phyloP scores from a whole-genome alignment of 768 basidiomycete species.

The Fistulinella prunicolor region DNA sequence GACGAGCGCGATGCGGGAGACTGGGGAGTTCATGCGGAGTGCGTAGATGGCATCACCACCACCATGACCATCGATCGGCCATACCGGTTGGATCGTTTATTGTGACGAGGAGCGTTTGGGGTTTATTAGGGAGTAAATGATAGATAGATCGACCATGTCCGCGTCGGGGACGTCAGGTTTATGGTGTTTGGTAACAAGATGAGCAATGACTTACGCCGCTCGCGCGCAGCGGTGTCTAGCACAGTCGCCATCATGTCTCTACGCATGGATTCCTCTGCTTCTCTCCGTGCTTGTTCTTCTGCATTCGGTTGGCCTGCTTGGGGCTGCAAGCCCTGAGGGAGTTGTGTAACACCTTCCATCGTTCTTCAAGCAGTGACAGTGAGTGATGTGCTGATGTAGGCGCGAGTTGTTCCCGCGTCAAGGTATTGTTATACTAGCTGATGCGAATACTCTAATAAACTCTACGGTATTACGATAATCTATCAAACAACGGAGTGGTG shows the following conservation, averaged over 20 bases:
- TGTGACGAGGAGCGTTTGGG: too few relatives aligned
- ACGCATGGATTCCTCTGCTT: conserved; percentile 72
- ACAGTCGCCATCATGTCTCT: conserved; percentile 76
- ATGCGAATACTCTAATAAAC: not conserved
- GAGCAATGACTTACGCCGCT: conserved; percentile 62
- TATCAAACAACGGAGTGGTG: conserved; percentile 5
- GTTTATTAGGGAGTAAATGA: too few relatives aligned
- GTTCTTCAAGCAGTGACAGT: too few relatives aligned
- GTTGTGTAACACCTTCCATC: conserved; percentile 27
- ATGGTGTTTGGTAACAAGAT: too few relatives aligned
- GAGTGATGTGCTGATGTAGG: conserved; percentile 3
- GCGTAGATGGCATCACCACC: too few relatives aligned
- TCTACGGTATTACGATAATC: conserved; percentile 7
- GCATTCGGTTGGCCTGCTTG: conserved; percentile 45
- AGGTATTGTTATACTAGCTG: too few relatives aligned
- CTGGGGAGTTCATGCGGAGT: conserved; percentile 38
- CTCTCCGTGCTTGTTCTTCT: conserved; percentile 53
- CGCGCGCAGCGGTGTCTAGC: conserved; percentile 73
- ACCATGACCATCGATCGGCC: too few relatives aligned
- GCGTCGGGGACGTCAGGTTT: too few relatives aligned
- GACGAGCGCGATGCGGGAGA: conserved; percentile 84
- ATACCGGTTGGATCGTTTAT: too few relatives aligned
- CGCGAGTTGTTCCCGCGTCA: too few relatives aligned
- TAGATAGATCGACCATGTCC: too few relatives aligned
- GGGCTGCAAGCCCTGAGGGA: conserved; percentile 28